These are phyloP conservation scores for Jamesozyma gamospora DNA, from an alignment of 805 yeast species.

Conservation along the genomic window DNA sequence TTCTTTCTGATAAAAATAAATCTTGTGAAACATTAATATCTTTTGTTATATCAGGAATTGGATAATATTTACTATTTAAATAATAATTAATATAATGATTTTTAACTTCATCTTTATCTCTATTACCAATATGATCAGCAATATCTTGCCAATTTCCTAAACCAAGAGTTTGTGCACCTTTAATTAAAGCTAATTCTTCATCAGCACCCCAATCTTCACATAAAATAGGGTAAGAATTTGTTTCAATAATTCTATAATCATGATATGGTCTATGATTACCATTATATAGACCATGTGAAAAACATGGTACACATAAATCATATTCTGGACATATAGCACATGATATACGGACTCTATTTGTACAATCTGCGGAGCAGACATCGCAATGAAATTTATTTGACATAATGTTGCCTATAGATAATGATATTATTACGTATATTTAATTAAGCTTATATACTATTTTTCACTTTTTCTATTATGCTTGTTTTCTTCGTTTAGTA, in stretches of 20 bases:
- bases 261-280: conserved; percentile 92
- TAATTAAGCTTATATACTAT: no score
- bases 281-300: conserved; percentile 69
- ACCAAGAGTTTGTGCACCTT: conserved; percentile 87
- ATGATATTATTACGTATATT: no score
- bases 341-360: conserved; percentile 77
- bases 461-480: no score
- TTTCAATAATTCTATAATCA: conserved; percentile 84
- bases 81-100: conserved; percentile 70
- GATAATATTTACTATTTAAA: conserved; percentile 61
- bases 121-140: conserved; percentile 89
- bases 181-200: conserved; percentile 80
- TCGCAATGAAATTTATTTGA: conserved; percentile 76
- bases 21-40: conserved; percentile 58
- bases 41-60: conserved; percentile 77
- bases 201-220: conserved; percentile 96
- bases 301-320: conserved; percentile 96
- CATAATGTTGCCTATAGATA: conserved; percentile 10
- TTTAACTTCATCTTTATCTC: conserved; percentile 86
- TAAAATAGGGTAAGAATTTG: conserved; percentile 88
- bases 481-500: no score
- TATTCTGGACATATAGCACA: conserved; percentile 92
- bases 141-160: conserved; percentile 97
- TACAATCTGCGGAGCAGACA: conserved; percentile 92
- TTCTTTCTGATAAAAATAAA: conserved; percentile 59